Conservation (phyloP, 2,329 filamentous ascomycete genomes). For the Trichoderma guizhouense region DNA sequence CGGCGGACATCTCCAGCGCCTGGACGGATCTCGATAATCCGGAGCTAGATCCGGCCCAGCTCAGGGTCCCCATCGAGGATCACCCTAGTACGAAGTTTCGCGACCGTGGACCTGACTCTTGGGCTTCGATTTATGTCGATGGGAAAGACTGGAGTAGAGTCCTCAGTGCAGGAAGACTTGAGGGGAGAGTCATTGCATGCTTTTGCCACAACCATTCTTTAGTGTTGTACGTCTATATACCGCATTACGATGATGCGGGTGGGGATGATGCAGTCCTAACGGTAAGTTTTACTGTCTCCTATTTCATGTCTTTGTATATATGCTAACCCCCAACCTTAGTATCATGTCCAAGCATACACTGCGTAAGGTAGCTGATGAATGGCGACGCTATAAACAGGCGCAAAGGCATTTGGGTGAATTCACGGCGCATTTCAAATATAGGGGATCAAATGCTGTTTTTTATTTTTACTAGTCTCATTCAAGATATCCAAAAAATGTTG, state of each 20-base stretch:
- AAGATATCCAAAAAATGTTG: constrained; percentile 16
- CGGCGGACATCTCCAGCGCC: constrained; percentile 76
- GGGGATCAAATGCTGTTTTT: neutral
- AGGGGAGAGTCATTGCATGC: constrained; percentile 89
- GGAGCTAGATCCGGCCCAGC: constrained; percentile 73
- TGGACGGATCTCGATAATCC: constrained; percentile 89
- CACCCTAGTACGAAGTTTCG: constrained; percentile 81
- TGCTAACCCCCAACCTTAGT: constrained; percentile 33
- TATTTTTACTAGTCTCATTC: neutral
- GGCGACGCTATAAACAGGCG: neutral
- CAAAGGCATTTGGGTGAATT: neutral
- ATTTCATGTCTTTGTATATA: neutral
- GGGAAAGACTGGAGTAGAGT: constrained; percentile 92
- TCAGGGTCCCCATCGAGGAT: constrained; percentile 68
- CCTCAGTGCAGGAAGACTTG: constrained; percentile 85
- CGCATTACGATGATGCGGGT: constrained; percentile 62
- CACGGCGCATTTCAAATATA: neutral
- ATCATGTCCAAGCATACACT: constrained; percentile 45
- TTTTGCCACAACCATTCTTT: constrained; percentile 77
- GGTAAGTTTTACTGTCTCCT: constrained; percentile 44
- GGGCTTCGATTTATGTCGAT: constrained; percentile 88
- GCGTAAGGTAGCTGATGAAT: constrained; percentile 19
- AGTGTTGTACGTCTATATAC: constrained; percentile 79
- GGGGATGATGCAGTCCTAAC: constrained; percentile 73
- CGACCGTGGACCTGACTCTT: constrained; percentile 72